Base-by-base conservation (phyloP, 345 rosid species). In the Melaleuca alternifolia region DNA sequence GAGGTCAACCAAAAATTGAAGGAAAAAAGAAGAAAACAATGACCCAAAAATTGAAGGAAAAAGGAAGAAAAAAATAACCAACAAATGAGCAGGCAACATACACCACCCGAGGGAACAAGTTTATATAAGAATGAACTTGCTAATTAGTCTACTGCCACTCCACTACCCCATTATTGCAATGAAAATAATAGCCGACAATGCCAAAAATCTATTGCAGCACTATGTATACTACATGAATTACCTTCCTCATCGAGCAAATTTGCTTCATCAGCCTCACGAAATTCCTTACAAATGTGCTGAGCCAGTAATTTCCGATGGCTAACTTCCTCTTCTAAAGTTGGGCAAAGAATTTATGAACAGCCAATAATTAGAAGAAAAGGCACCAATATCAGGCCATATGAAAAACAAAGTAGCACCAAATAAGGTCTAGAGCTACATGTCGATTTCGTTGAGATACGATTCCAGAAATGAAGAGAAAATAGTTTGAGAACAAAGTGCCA, bases 211-310 rank as follows among this genome's bases (percentile, higher is more conserved):
- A 24, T 33, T 57, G 41, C 50, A 37, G 57, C 23, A 15, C 62
- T 15, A 33, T 30, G 57, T 18, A 71, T 20, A 28, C 28, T 41
- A 46, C 79, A 86, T 37, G 84, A 77, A 33, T 89, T 89, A 93
- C 96, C 95, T 90, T 94, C 93, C 91, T 91, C 94, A 86, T 92
- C 93, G 65, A 94, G 94, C 88, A 94, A 90, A 90, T 94, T 94
- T 61, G 94, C 90, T 87, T 92, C 94, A 85, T 94, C 93, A 62
- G 94, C 93, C 83, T 89, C 93, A 44, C 56, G 86, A 59, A 94
- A 88, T 88, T 92, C 95, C 86, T 89, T 87, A 57, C 87, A 85
- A 56, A 92, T 86, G 77, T 88, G 87, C 88, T 89, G 93, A 75
- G 88, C 86, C 50, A 92, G 89, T 84, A 89, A 54, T 85, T 92